phyloP scores from a whole-genome alignment of 306 rosid genomes.

The Canavalia ensiformis region DNA sequence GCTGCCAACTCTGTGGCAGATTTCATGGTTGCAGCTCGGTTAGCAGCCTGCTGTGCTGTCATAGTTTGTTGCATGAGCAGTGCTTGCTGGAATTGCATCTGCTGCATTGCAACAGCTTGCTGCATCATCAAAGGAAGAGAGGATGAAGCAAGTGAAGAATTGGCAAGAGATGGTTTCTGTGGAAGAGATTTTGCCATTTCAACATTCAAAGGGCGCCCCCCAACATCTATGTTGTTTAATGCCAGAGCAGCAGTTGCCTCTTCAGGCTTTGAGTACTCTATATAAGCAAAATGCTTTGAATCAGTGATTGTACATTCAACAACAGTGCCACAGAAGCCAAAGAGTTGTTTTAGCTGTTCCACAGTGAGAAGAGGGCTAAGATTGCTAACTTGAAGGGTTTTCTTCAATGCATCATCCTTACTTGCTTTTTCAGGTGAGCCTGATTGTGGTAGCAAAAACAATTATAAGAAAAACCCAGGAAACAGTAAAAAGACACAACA shows the following conservation, averaged over 20 bases:
- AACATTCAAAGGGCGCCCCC: conserved; percentile 98
- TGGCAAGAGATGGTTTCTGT: conserved; percentile 61
- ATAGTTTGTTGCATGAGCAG: conserved; percentile 93
- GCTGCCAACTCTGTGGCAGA: conserved; percentile 98
- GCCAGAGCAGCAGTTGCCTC: conserved; percentile 96
- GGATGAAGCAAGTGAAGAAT: conserved; percentile 77
- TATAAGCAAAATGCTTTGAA: conserved; percentile 98
- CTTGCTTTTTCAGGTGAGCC: conserved; percentile 84
- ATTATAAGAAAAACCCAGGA: conserved; percentile 34
- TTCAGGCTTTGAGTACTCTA: conserved; percentile 93
- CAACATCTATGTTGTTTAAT: conserved; percentile 94
- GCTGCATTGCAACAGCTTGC: conserved; percentile 99
- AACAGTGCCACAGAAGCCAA: conserved; percentile 96
- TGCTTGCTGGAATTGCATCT: conserved; percentile 99
- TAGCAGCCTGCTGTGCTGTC: conserved; percentile 97
- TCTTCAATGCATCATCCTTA: conserved; percentile 80
- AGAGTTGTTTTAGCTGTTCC: conserved; percentile 95
- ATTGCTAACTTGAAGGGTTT: conserved; percentile 99
- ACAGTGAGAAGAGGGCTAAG: conserved; percentile 96
- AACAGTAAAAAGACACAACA: background rate
- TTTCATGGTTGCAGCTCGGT: conserved; percentile 95
- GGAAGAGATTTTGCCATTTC: conserved; percentile 99
- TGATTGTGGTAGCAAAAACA: conserved; percentile 48
- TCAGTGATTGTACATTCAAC: conserved; percentile 93
- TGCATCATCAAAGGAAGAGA: conserved; percentile 99